Conservation (phyloP, 768 basidiomycete genomes). For the Trametes punicea region DNA sequence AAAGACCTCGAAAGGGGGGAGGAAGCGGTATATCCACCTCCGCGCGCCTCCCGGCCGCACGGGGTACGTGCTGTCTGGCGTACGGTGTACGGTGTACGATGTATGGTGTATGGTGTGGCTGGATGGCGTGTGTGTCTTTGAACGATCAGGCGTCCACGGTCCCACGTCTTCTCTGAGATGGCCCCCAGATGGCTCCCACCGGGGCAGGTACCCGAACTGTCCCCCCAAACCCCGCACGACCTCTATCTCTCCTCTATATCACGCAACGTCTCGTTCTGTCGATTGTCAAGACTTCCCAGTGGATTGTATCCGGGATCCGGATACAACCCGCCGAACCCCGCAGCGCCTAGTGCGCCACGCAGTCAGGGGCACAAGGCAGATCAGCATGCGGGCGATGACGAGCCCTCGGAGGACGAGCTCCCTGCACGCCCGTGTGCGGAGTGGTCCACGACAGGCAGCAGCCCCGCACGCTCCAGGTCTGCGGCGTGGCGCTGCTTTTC, state of each 20-base stretch:
- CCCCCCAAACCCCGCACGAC: neutral
- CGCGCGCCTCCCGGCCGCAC: constrained; percentile 14
- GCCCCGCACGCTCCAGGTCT: constrained; percentile 34
- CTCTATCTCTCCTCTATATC: neutral
- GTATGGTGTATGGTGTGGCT: neutral
- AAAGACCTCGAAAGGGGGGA: constrained; percentile 7
- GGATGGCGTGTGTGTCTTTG: neutral
- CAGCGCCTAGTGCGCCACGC: constrained; percentile 9
- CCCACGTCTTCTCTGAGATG: neutral
- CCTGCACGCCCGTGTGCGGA: constrained; percentile 5
- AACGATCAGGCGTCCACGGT: constrained; percentile 4
- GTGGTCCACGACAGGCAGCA: constrained; percentile 14
- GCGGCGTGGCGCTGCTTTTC: constrained; percentile 45
- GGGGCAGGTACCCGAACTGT: neutral
- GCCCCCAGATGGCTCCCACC: neutral
- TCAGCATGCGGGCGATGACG: constrained; percentile 13
- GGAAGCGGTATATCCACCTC: constrained; percentile 10
- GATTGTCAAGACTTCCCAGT: neutral
- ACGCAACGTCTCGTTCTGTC: neutral
- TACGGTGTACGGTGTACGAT: neutral
- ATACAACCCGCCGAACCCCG: neutral
- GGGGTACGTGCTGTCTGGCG: neutral
- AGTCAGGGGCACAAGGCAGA: neutral
- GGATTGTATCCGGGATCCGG: neutral
- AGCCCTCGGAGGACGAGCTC: constrained; percentile 11